Percentiles rank a stretch among this genome's conserved stretches.
Conservation (phyloP, 805 yeast species). For the Saturnispora besseyi region DNA sequence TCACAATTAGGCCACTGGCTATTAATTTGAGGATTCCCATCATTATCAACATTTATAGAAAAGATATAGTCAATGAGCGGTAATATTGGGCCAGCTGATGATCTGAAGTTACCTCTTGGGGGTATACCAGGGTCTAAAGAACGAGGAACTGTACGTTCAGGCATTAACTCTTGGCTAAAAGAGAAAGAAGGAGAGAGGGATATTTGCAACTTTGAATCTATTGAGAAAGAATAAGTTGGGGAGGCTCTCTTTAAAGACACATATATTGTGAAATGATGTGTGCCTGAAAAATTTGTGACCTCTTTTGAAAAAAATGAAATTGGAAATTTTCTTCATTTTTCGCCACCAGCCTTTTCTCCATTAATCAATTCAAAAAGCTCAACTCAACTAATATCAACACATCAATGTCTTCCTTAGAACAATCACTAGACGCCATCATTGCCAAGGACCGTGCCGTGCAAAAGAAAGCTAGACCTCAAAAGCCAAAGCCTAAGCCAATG, state of each 20-base stretch:
- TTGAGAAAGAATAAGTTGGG: too few species aligned
- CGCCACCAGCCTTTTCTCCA: too few species aligned
- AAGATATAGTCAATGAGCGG: neutral
- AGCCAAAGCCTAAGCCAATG: constrained; percentile 10
- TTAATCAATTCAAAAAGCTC: neutral
- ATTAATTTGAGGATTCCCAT: neutral
- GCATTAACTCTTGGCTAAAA: neutral
- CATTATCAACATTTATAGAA: neutral
- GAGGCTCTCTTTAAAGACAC: too few species aligned
- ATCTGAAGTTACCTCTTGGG: neutral
- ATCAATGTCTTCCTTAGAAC: constrained; percentile 78
- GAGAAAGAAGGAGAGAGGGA: neutral
- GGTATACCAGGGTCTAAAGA: neutral
- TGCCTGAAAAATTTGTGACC: too few species aligned
- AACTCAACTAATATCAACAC: neutral
- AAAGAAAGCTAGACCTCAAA: constrained; percentile 12
- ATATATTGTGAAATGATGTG: too few species aligned
- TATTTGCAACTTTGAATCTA: too few species aligned
- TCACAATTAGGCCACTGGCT: neutral
- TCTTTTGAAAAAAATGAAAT: too few species aligned
- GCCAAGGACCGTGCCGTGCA: constrained; percentile 34
- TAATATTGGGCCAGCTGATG: neutral
- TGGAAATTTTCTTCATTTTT: too few species aligned
- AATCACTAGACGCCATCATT: constrained; percentile 91
- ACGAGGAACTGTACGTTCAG: neutral